Base-by-base conservation (phyloP, 306 rosid genomes). In the Gastrolobium bilobum region DNA sequence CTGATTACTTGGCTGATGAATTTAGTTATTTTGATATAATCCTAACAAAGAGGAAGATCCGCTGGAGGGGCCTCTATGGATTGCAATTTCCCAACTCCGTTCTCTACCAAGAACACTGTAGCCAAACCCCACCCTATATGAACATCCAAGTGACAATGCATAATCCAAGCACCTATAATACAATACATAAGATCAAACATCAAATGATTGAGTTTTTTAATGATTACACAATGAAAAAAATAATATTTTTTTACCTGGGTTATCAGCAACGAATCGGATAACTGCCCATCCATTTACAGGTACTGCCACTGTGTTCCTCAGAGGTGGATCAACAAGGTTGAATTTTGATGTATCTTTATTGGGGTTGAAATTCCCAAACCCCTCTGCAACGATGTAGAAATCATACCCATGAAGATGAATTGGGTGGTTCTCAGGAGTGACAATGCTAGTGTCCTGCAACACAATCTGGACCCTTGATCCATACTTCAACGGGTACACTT, bases 91-190 rank as follows among this genome's bases (percentile, higher is more conserved):
- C 98, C 98, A 2, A 89, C 58, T 59, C 98, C 99, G 8, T 93
- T 86, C 10, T 93, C 99, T 4, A 93, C 99, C 75, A 95, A 66
- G 47, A 95, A 77, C 57, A 93, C 87, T 87, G 94, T 93, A n/a
- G 98, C 98, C 87, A 95, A 83, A 6, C 99, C 99, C 99, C 99
- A 95, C 3, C 54, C 61, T 38, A 92, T 93, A 60, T 95, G 99
- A 77, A 87, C 99, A 75, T 95, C 99, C 87, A 95, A 89, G 87
- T 95, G 99, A 86, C 98, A 95, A 47, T 93, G 99, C 97, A 93
- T 53, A 53, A 93, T 1, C 99, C 99, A 95, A 3, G 87, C 98
- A 82, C 99, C 98, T 95, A 50, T 33, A 57, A 31, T 40, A 37
- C 11, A 47, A 30, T 46, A 31, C 57, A 47, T 37, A 29, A 37